Evolutionary conservation across 352 stramenopile species (phyloP), one percentile per base, ranked within the genome.

Genomic region (Globisporangium parvum): DNA sequence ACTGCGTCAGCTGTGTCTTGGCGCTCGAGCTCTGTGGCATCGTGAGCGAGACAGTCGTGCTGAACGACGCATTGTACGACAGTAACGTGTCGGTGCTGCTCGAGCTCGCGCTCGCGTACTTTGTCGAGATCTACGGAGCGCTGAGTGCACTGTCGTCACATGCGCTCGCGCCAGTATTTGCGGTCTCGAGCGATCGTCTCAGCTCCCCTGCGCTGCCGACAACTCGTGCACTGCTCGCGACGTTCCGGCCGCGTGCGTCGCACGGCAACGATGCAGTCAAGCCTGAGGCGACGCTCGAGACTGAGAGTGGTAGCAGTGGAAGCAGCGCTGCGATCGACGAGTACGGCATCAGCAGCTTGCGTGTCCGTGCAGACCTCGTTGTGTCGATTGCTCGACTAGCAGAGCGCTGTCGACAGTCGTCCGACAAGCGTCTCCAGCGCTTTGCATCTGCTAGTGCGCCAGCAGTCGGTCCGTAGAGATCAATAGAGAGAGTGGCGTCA

Each of bases 21-120:
- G 49, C 83, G 51, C 80, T 85, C 28, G 83, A 93, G 42, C 66
- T 83, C 8, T 77, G 75, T 33, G 78, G 77, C 28, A 77, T 91
- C 37, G 24, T 85, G 9, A 71, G 74, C 55, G 77, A 91, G 62
- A 39, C 70, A 2, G 9, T 77, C 20, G 21, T 24, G 10, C n/a
- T 65, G 20, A 67, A 65, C 24, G 45, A 60, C 58, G 11, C 42
- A 5, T 2, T 26, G 18, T 10, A 21, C 26, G 39, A 47, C 35
- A 50, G 10, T 8, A 31, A 42, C 37, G 28, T 23, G 20, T 59
- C 41, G 5, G 45, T 28, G 17, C 20, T 67, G 44, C 41, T 67
- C 10, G 53, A 70, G 18, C 53, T 70, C 23, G 55, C 63, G 4
- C 26, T 77, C n/a, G 70, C 58, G 2, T 82, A 80, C 63, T 57